Evolutionary conservation across 352 stramenopile genomes (phyloP).

Genomic region (Globisporangium okanoganense): DNA sequence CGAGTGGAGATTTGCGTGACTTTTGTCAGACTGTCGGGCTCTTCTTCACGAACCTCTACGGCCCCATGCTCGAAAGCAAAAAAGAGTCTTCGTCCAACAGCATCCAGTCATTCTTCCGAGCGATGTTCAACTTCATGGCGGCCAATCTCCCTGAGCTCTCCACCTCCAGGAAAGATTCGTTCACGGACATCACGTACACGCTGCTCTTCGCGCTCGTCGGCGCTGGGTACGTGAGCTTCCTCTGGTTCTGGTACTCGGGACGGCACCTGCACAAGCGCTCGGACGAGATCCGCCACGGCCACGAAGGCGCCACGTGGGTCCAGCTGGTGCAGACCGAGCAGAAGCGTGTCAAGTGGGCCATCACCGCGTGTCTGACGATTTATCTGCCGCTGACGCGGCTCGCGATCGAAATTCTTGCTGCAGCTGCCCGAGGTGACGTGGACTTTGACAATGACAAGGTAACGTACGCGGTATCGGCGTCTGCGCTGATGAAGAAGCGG

Average conservation of each 20-base stretch:
- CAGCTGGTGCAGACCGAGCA: slow-evolving; percentile 27
- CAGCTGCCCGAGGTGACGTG: neutral
- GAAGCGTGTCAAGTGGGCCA: slow-evolving; percentile 28
- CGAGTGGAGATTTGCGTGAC: slow-evolving; percentile 41
- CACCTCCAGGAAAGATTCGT: slow-evolving; percentile 3
- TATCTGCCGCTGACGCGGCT: slow-evolving; percentile 43
- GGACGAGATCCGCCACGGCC: slow-evolving; percentile 42
- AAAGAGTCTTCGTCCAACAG: slow-evolving; percentile 2
- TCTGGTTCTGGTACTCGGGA: slow-evolving; percentile 39
- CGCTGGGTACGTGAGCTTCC: slow-evolving; percentile 25
- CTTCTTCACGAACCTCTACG: slow-evolving; percentile 41
- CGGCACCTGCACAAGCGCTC: slow-evolving; percentile 31
- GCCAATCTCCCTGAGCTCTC: slow-evolving; percentile 26
- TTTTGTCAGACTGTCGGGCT: slow-evolving; percentile 39
- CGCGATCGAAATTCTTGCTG: slow-evolving; percentile 29
- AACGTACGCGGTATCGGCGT: too few species aligned
- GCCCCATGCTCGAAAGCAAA: slow-evolving; percentile 20
- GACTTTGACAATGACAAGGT: neutral
- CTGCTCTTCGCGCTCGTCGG: slow-evolving; percentile 24
- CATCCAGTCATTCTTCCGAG: slow-evolving; percentile 8
- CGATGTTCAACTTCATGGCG: slow-evolving; percentile 28
- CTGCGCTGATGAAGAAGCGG: slow-evolving; percentile 10
- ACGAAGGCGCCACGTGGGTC: slow-evolving; percentile 38
- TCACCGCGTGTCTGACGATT: slow-evolving; percentile 36
- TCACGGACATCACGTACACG: slow-evolving; percentile 22